Evolutionary conservation across 2,329 filamentous ascomycete genomes (phyloP).

Genomic region (Pseudogymnoascus sp.): DNA sequence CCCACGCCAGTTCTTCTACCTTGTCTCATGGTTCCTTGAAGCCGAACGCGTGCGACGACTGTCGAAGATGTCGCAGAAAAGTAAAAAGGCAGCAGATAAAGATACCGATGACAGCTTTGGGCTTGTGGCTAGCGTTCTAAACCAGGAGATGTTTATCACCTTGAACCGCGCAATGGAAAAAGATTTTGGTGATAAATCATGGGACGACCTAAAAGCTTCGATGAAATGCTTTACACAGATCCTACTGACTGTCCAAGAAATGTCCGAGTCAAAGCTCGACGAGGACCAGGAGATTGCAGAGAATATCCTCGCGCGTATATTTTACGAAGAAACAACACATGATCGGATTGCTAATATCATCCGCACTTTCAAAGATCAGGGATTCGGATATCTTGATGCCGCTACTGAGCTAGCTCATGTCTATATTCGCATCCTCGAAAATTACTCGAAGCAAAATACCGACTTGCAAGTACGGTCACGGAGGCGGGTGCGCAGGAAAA

Average conservation of each 20-base stretch:
- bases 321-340: conserved; percentile 94
- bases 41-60: conserved; percentile 70
- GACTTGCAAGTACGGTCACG: conserved; percentile 89
- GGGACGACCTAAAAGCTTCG: conserved; percentile 77
- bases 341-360: conserved; percentile 77
- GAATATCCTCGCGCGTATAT: conserved; percentile 94
- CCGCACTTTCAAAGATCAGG: conserved; percentile 84
- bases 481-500: conserved; percentile 64
- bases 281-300: conserved; percentile 98
- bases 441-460: conserved; percentile 88
- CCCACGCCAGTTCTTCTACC: conserved; percentile 80
- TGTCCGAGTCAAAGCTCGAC: conserved; percentile 74
- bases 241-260: conserved; percentile 83
- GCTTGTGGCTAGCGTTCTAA: conserved; percentile 80
- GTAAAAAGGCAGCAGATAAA: conserved; percentile 34
- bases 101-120: conserved; percentile 70
- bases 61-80: conserved; percentile 48
- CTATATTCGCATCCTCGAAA: conserved; percentile 84
- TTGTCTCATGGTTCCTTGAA: conserved; percentile 86
- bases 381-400: conserved; percentile 87
- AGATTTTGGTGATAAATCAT: conserved; percentile 74
- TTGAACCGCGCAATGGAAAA: conserved; percentile 77
- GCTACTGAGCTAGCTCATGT: conserved; percentile 86
- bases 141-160: conserved; percentile 90
- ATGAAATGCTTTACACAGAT: conserved; percentile 97